Base-by-base conservation (phyloP, 257 asterid genomes). In the Rehmannia glutinosa region DNA sequence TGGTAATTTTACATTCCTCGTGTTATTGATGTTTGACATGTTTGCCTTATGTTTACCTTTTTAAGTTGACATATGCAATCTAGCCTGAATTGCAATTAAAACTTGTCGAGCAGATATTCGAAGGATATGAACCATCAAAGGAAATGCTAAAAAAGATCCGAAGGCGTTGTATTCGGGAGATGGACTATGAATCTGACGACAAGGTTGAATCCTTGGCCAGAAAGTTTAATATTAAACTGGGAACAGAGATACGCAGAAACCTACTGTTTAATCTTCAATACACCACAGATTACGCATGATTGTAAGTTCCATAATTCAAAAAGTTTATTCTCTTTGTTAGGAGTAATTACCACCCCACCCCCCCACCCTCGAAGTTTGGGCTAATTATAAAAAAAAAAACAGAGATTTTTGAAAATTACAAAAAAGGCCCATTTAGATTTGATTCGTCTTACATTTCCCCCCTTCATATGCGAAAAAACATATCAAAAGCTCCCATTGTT, bases 81-180 rank as follows among this genome's bases (percentile, higher is more conserved):
- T 39, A 35, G 24, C 46, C 36, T 17, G n/a, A 58, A 38, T 56
- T 51, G 69, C 20, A 59, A 42, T 33, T 51, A 19, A 25, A 33
- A 42, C 38, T 69, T 63, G 59, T 58, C 30, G 66, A 74, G 70
- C 84, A 94, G 97, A 74, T 85, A 64, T 25, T 28, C 24, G 91
- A 82, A 11, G 97, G 97, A 25, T 77, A 64, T 70, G 79, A 74
- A 73, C 97, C 97, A 62, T 75, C 86, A 16, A 91, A 69, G 78
- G 92, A 81, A 69, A 81, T 84, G 20, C 86, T 94, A 5, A 87
- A 80, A 64, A 94, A 81, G 81, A 78, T 94, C 56, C 80, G 95
- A 17, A 85, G 99, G 78, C 92, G 99, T 71, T 84, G 91, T 32
- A 16, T 70, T n/a, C 77, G 99, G 43, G 97, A 94, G 80, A 76